Base-by-base conservation (phyloP, 768 basidiomycete species). In the Termitomyces sp. region DNA sequence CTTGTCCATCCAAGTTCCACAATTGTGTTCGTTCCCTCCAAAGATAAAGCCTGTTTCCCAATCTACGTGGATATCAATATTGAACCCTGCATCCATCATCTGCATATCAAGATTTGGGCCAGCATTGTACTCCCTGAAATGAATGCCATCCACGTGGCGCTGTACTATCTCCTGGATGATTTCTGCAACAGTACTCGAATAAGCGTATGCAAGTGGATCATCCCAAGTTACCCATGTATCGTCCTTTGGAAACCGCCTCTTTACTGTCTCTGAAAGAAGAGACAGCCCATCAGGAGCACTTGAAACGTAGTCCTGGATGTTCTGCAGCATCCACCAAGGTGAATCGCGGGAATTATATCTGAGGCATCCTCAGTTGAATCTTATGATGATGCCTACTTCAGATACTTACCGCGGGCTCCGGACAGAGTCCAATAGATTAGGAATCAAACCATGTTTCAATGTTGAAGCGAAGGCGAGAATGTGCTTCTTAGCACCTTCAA, bases 301-400 rank as follows among this genome's bases (percentile, higher is more conserved):
- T 49, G 74, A 75, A 23, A 84, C 87, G 70, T 98, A 98, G 71
- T 98, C 95, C 68, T 98, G 97, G 56, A 99, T 97, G 68, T 91
- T 97, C 71, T 99, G 96, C 59, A 98, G 71, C 91, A 98, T 96
- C 93, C 95, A 98, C 96, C 95, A 98, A 4, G 97, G 96, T 7
- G 93, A 94, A 70, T 99, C 97, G 55, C 97, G 88, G 5, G 93
- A 98, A 72, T 98, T 98, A 73, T 94, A 95, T 61, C 91, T 91
- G 60, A 9, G 12, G 20, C 18, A 14, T 47, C 32, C 10, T 47
- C 23, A 40, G 48, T 20, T 7, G 20, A 40, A 32, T 13, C 4
- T 20, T 28, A 7, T 44, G 5, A 59, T 6, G 28, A 62, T 14
- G 28, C 16, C 32, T 49, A 38, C 38, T 18, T 40, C 16, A 52